A percentile compares a stretch with the other conserved stretches of the same genome.
These are phyloP conservation scores for Quercus berberidifolia DNA, from an alignment of 306 rosid genomes.

Conservation along the genomic window DNA sequence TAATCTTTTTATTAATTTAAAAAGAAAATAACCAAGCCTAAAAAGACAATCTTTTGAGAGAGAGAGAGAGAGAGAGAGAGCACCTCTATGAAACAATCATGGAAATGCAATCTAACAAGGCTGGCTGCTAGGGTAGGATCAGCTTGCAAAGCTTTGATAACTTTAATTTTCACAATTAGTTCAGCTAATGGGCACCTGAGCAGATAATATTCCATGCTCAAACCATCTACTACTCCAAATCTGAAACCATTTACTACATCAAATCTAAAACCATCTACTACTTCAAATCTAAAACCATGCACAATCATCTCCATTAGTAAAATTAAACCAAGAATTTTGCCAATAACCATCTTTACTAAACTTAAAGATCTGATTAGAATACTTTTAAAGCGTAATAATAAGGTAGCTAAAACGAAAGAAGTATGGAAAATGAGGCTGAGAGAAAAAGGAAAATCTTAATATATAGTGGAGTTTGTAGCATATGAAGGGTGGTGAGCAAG, in stretches of 20 bases:
- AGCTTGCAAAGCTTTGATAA: conserved; percentile 46
- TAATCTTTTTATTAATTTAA: no score
- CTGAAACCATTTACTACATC: conserved; percentile 17
- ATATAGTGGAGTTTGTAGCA: conserved; percentile 31
- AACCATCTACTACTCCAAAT: conserved; percentile 27
- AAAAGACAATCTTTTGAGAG: neutral
- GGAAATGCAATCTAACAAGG: conserved; percentile 84
- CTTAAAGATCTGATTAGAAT: neutral
- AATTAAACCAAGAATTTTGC: conserved; percentile 15
- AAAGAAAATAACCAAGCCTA: neutral
- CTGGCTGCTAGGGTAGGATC: conserved; percentile 71
- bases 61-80: neutral
- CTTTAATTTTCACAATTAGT: conserved; percentile 35
- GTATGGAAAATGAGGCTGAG: conserved; percentile 9
- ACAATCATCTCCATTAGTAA: conserved; percentile 27
- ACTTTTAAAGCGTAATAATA: neutral
- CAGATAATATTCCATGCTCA: conserved; percentile 54
- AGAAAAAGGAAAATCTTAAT: conserved; percentile 4
- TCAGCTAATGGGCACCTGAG: conserved; percentile 56
- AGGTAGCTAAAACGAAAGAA: conserved; percentile 2
- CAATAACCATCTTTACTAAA: conserved; percentile 28
- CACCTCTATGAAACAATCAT: conserved; percentile 80
- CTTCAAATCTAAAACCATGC: conserved; percentile 30
- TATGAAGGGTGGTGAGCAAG: conserved; percentile 14
- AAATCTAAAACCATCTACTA: no score